A percentile compares a stretch with the other conserved stretches of the same genome.
Evolutionary conservation across 2,329 filamentous ascomycete species (phyloP).

Genomic region (Fusarium ramigenum): DNA sequence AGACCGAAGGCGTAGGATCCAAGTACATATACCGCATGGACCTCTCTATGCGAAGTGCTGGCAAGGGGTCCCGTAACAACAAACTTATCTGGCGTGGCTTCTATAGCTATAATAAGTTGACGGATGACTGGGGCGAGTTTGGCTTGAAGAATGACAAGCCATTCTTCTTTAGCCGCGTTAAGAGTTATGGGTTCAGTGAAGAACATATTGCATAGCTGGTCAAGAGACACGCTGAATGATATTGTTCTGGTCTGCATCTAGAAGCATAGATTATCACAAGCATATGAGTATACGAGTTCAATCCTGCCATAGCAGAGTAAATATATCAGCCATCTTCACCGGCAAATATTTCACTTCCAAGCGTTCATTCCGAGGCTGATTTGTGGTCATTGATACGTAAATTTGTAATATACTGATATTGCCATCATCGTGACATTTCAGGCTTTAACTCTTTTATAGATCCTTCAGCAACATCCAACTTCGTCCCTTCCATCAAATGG

Average conservation of each 20-base stretch:
- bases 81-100: slow-evolving; percentile 90
- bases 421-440: slow-evolving; percentile 1
- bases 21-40: slow-evolving; percentile 91
- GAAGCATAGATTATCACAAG: neutral
- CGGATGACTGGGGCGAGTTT: slow-evolving; percentile 92
- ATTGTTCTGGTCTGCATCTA: too few species aligned
- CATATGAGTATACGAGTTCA: neutral
- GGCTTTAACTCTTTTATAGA: slow-evolving; percentile 1
- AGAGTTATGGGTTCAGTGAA: slow-evolving; percentile 65
- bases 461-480: slow-evolving; percentile 6
- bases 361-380: neutral
- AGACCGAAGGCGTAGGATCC: slow-evolving; percentile 81
- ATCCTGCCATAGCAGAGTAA: neutral
- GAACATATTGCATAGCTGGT: neutral
- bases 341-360: neutral
- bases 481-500: neutral
- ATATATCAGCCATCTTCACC: neutral
- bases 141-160: slow-evolving; percentile 69
- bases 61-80: slow-evolving; percentile 77
- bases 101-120: slow-evolving; percentile 89
- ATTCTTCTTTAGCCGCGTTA: slow-evolving; percentile 74
- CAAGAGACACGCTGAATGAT: neutral
- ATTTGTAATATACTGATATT: slow-evolving; percentile 13
- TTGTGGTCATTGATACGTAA: slow-evolving; percentile 9
- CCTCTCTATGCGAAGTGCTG: slow-evolving; percentile 72